phyloP scores from a whole-genome alignment of 768 basidiomycete genomes.

The Glaciozyma martinii region DNA sequence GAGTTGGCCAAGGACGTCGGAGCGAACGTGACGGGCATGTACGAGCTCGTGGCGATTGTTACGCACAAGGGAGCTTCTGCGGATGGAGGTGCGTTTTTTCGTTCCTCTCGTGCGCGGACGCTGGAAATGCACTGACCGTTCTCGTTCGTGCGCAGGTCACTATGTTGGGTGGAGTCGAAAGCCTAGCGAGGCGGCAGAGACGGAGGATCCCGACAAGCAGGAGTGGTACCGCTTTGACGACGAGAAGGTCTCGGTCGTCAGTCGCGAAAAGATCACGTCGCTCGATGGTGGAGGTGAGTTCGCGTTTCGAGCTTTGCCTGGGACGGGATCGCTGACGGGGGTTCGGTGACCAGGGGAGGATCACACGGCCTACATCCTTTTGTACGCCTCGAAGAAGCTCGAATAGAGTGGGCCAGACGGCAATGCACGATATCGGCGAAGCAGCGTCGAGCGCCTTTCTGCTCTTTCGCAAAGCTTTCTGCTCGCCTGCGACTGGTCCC shows the following conservation, averaged over 20 bases:
- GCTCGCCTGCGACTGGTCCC: neutral
- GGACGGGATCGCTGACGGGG: neutral
- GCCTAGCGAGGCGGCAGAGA: neutral
- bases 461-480: neutral
- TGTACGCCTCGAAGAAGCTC: slow-evolving; percentile 52
- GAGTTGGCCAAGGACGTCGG: slow-evolving; percentile 62
- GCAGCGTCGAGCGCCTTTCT: neutral
- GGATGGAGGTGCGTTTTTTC: slow-evolving; percentile 56
- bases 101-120: neutral
- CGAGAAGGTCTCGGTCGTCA: slow-evolving; percentile 78
- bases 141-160: slow-evolving; percentile 44
- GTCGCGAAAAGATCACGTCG: slow-evolving; percentile 67
- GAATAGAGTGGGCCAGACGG: slow-evolving; percentile 8
- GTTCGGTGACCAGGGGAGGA: slow-evolving; percentile 49
- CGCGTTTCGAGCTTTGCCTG: neutral
- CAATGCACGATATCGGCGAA: too few species aligned
- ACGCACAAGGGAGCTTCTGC: slow-evolving; percentile 95
- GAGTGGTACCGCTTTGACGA: slow-evolving; percentile 91
- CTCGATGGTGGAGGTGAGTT: slow-evolving; percentile 71
- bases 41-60: slow-evolving; percentile 90
- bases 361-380: slow-evolving; percentile 75
- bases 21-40: slow-evolving; percentile 67
- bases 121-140: slow-evolving; percentile 4
- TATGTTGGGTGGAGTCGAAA: slow-evolving; percentile 78
- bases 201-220: slow-evolving; percentile 52